Evolutionary conservation across 2,329 filamentous ascomycete species (phyloP).

Genomic region (Hypoxylon sp.): DNA sequence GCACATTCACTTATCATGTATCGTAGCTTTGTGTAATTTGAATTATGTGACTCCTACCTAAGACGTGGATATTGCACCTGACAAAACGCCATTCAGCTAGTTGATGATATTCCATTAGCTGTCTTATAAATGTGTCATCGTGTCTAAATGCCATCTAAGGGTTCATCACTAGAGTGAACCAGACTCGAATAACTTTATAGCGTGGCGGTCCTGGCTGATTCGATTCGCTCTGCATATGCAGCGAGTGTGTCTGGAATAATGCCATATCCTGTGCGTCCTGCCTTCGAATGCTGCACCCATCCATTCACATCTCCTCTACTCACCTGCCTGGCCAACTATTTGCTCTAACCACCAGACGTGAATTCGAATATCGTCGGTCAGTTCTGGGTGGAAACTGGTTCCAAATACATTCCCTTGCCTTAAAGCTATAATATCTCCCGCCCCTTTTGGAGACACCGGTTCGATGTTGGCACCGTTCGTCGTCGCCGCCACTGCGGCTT

Average conservation of each 20-base stretch:
- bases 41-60: conserved; percentile 2
- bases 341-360: conserved; percentile 92
- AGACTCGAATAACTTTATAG: neutral
- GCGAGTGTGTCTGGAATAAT: neutral
- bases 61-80: neutral
- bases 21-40: neutral
- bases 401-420: conserved; percentile 91
- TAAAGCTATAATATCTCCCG: conserved; percentile 85
- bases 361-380: conserved; percentile 87
- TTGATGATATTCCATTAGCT: neutral
- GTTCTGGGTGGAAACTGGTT: conserved; percentile 93
- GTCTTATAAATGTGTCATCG: neutral
- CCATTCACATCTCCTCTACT: conserved; percentile 2
- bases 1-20: conserved; percentile 1
- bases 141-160: neutral
- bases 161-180: neutral
- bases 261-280: neutral
- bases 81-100: neutral
- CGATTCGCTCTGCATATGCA: neutral
- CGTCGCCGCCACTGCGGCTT: conserved; percentile 47
- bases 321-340: conserved; percentile 55
- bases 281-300: neutral
- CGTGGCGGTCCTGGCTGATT: neutral
- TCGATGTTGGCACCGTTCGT: conserved; percentile 43
- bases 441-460: conserved; percentile 49